Evolutionary conservation across 805 yeast species (phyloP), one percentile per base, ranked within the genome.

Genomic region (Scheffersomyces amazonensis): DNA sequence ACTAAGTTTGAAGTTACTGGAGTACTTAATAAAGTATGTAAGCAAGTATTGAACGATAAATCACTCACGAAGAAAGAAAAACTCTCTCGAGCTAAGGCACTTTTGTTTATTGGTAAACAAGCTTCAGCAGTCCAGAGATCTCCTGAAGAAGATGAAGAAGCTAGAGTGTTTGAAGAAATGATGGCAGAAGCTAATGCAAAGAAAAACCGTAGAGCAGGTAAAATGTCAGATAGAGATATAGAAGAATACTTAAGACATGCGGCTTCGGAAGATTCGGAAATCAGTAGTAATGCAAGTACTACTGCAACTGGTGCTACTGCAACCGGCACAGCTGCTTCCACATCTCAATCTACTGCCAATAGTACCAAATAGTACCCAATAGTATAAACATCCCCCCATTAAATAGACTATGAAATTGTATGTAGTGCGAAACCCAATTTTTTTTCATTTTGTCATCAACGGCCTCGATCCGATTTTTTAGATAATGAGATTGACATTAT

Each of bases 141-240:
- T 1, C 75, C 80, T 11, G 95, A 87, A 58, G 99, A 91, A 65
- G 90, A 87, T 31, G 96, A 87, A 58, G 98, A 93, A 54, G 96
- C 91, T 4, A 66, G 83, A 43, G 78, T 90, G 41, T 93, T 91
- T 62, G 99, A 93, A 64, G 95, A 88, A 52, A 68, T 91, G 62
- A 87, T 93, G 66, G 85, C 95, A 11, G 96, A 89, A 41, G 96
- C 95, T 9, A 66, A 72, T 34, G 68, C 78, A 34, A 81, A 80
- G 62, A 74, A 73, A 44, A 27, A 27, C 58, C 62, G 33, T 60
- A 61, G 49, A 53, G 46, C 35, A 42, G 21, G 2, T 16, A 34
- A 12, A 20, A 44, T n/a, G 17, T 18, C 16, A 53, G 50, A 40
- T 34, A 36, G 30, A 20, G 49, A 44, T 18, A 44, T 40, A 13